Conservation (phyloP, 2,329 filamentous ascomycete genomes). For the Colletotrichum abscissum region DNA sequence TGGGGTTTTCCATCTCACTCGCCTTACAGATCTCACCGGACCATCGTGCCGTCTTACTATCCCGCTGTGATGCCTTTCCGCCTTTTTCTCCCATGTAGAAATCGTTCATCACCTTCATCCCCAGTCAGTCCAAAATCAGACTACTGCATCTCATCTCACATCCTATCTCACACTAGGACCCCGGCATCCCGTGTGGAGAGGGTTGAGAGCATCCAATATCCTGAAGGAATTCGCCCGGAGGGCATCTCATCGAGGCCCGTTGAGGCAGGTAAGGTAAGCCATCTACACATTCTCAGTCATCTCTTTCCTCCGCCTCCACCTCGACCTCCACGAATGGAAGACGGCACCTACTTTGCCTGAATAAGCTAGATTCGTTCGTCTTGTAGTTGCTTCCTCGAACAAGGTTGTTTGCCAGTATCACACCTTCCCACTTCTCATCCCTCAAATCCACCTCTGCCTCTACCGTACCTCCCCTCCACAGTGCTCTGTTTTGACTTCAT, state of each 20-base stretch:
- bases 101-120: neutral
- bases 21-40: neutral
- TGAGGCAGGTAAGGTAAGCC: neutral
- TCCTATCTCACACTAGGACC: neutral
- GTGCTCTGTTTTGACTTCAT: slow-evolving; percentile 31
- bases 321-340: neutral
- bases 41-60: neutral
- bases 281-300: neutral
- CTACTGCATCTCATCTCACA: neutral
- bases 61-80: neutral
- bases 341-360: neutral
- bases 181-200: neutral
- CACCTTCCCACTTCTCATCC: neutral
- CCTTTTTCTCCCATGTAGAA: neutral
- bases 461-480: neutral
- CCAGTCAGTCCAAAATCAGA: neutral
- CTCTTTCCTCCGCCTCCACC: neutral
- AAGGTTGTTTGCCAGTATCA: too few species aligned
- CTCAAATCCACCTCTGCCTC: neutral
- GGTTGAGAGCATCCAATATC: neutral
- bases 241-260: neutral
- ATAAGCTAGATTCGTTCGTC: too few species aligned
- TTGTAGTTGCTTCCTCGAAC: too few species aligned
- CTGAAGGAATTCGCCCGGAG: neutral
- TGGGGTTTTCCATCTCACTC: neutral